phyloP scores from a whole-genome alignment of 176 grass and related monocot species.

The Carex pumila region DNA sequence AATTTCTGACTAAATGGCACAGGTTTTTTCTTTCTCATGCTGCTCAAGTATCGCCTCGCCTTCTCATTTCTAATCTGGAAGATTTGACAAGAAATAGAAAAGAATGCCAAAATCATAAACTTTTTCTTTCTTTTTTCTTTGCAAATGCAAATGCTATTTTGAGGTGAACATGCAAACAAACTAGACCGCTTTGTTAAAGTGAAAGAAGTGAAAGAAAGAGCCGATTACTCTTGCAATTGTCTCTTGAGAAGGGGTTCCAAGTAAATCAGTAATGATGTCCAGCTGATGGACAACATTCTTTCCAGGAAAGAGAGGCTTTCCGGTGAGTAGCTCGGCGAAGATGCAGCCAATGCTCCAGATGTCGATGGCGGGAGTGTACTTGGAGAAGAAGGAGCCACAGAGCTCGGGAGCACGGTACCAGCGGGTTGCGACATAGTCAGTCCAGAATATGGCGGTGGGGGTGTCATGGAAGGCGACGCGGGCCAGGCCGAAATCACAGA shows the following conservation, averaged over 20 bases:
- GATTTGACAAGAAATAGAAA: not conserved
- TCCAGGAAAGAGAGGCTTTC: slow-evolving; percentile 91
- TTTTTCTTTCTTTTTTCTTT: not conserved
- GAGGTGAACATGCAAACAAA: not conserved
- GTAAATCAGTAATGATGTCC: slow-evolving; percentile 88
- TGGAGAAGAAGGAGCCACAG: slow-evolving; percentile 97
- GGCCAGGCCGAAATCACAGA: slow-evolving; percentile 94
- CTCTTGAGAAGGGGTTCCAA: slow-evolving; percentile 83
- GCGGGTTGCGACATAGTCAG: slow-evolving; percentile 98
- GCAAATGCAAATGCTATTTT: not conserved
- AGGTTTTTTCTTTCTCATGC: slow-evolving; percentile 74
- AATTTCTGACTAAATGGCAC: slow-evolving; percentile 76
- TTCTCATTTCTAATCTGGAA: slow-evolving; percentile 92
- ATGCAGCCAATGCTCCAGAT: slow-evolving; percentile 99
- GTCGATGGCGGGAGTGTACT: slow-evolving; percentile 98
- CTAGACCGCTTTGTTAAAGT: not conserved
- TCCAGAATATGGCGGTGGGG: slow-evolving; percentile 98
- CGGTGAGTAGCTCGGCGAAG: slow-evolving; percentile 83
- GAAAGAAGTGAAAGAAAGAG: not conserved
- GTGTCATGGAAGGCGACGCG: slow-evolving; percentile 90
- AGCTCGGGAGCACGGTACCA: slow-evolving; percentile 97
- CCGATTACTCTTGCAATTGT: slow-evolving; percentile 72
- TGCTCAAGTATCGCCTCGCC: slow-evolving; percentile 81
- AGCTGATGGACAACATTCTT: slow-evolving; percentile 97
- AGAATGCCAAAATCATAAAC: not conserved